Evolutionary conservation across 257 asterid species (phyloP), one percentile per base, ranked within the genome.

Genomic region (Hygrophila difformis): DNA sequence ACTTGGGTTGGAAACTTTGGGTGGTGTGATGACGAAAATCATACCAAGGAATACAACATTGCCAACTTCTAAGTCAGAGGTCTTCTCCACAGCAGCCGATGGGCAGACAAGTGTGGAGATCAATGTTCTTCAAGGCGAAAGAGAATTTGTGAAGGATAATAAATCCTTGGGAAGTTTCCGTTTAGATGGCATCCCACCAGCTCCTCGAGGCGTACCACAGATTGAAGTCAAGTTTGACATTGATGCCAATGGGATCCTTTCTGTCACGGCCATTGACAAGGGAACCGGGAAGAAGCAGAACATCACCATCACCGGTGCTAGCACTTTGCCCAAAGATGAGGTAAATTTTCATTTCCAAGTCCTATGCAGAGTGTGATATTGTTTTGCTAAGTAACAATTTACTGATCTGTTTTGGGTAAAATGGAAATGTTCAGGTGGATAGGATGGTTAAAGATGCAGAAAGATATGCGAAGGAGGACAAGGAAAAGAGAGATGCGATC

Each of bases 61-160:
- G 26, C 96, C 94, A 5, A 82, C 94, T 19, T 82, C 94, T 4
- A 87, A 87, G 37, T 83, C 93, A 0, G 94, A 87, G 75, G 96
- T 82, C n/a, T 87, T 87, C 52, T 82, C 94, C 21, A 87, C 96
- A 0, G 94, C 96, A 0, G 89, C 94, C 2, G 94, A 87, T 52
- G 94, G 94, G 47, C 97, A 82, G 56, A 77, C 89, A 1, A 77
- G 87, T 23, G 94, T 79, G 0, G 89, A 80, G 73, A 82, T 87
- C 39, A 79, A 73, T 35, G 94, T 87, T 23, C 67, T 82, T 44
- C 93, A 82, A 69, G 97, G 97, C 0, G 97, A 86, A 55, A 60
- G 96, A 46, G 94, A 82, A 34, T 82, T 82, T 13, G 93, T 82
- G 3, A 77, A 57, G 50, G 97, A 82, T 64, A 87, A 87, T 56